Percentiles rank a stretch among this genome's conserved stretches.
phyloP scores from a whole-genome alignment of 805 yeast species.

The Jamesozyma piceae region DNA sequence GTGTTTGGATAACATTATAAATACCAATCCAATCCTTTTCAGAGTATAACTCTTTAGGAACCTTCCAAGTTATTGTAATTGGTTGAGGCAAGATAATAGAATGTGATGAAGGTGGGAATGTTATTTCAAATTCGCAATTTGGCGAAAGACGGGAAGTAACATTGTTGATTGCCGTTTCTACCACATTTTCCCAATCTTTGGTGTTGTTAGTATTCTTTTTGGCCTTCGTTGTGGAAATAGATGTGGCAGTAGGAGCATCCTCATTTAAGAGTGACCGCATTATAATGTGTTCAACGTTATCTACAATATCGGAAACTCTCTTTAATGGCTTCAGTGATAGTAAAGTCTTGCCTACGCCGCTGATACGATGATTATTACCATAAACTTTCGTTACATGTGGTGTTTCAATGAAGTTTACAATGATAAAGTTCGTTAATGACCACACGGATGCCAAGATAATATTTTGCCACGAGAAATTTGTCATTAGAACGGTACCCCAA shows the following conservation, averaged over 20 bases:
- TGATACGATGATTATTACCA: constrained; percentile 52
- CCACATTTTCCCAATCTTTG: constrained; percentile 15
- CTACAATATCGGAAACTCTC: constrained; percentile 29
- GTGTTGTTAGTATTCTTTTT: neutral
- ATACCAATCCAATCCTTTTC: constrained; percentile 68
- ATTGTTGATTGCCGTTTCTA: constrained; percentile 13
- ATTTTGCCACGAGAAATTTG: constrained; percentile 41
- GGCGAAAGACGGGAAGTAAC: constrained; percentile 18
- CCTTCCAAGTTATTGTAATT: constrained; percentile 44
- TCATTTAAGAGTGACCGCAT: constrained; percentile 9
- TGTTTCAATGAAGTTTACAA: constrained; percentile 65
- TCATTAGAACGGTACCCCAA: constrained; percentile 60
- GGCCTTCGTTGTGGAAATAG: neutral
- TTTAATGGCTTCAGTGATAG: constrained; percentile 30
- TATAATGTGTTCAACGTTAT: constrained; percentile 33
- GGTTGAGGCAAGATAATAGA: constrained; percentile 34
- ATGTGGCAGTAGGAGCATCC: too few relatives aligned
- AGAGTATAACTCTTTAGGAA: constrained; percentile 39
- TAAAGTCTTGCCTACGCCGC: constrained; percentile 41
- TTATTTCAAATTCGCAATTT: constrained; percentile 22
- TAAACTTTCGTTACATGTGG: constrained; percentile 70
- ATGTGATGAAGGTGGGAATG: constrained; percentile 21
- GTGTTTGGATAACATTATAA: constrained; percentile 53
- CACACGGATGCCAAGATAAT: constrained; percentile 50
- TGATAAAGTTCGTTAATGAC: constrained; percentile 55